Conservation (phyloP, 2,329 filamentous ascomycete species). For the Endoconidiophora laricicola region DNA sequence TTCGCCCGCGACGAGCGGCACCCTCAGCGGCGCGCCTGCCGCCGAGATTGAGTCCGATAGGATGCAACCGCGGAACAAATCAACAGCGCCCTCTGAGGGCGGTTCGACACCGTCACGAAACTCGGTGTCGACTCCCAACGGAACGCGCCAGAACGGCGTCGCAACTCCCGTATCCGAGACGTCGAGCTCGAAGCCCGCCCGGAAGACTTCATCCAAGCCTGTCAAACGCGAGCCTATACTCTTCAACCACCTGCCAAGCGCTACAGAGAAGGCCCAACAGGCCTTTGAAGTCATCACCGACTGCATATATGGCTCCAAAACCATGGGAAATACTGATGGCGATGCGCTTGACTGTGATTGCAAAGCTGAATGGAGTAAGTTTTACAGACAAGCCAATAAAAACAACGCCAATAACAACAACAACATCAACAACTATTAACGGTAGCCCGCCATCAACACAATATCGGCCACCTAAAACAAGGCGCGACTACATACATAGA, state of each 20-base stretch:
- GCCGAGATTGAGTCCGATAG: neutral
- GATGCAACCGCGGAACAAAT: constrained; percentile 1
- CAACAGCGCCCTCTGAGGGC: constrained; percentile 12
- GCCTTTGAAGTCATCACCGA: constrained; percentile 69
- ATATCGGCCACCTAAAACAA: too few relatives aligned
- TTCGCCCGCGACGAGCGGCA: neutral
- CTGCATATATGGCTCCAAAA: constrained; percentile 83
- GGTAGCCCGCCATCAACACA: too few relatives aligned
- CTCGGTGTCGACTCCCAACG: constrained; percentile 24
- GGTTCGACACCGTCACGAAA: constrained; percentile 25
- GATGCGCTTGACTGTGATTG: constrained; percentile 90
- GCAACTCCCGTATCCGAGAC: constrained; percentile 26
- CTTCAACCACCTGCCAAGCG: constrained; percentile 61
- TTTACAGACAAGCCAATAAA: constrained; percentile 4
- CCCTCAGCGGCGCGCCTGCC: neutral
- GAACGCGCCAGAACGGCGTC: constrained; percentile 29
- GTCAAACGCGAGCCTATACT: constrained; percentile 45
- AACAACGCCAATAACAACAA: too few relatives aligned
- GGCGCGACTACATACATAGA: too few relatives aligned
- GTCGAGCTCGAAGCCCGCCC: constrained; percentile 49
- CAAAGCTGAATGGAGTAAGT: constrained; percentile 84
- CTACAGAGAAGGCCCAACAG: constrained; percentile 55
- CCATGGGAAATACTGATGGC: constrained; percentile 80
- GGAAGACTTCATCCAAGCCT: constrained; percentile 58
- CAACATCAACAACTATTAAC: too few relatives aligned